These are phyloP conservation scores for Backusella parvicylindrica DNA, from an alignment of 192 early-diverging fungal genomes.

Conservation along the genomic window DNA sequence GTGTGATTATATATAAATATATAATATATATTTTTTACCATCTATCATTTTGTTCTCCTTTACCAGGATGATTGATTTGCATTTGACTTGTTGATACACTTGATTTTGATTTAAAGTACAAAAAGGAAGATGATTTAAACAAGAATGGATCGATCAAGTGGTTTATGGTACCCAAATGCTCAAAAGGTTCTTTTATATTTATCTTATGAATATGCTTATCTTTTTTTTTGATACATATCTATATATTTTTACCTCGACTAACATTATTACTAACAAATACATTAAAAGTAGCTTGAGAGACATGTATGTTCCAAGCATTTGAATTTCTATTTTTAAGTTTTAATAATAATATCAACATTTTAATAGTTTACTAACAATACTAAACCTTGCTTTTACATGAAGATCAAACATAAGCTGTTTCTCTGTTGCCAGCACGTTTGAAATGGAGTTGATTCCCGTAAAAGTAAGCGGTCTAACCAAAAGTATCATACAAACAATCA, in stretches of 20 bases:
- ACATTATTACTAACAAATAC: not conserved
- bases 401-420: constrained; percentile 17
- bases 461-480: constrained; percentile 1
- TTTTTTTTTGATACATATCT: too few relatives aligned
- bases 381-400: constrained; percentile 8
- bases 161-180: not conserved
- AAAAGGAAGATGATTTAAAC: not conserved
- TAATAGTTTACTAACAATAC: not conserved
- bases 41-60: not conserved
- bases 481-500: not conserved
- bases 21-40: not conserved
- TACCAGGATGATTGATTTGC: not conserved
- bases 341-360: not conserved
- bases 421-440: not conserved
- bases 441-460: not conserved
- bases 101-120: not conserved
- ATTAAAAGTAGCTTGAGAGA: not conserved
- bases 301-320: not conserved
- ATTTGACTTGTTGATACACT: constrained; percentile 7
- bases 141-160: not conserved
- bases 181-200: not conserved
- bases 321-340: constrained; percentile 2
- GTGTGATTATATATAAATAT: not conserved
- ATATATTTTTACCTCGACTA: not conserved
- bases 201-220: too few relatives aligned